Percentiles rank a stretch among this genome's conserved stretches.
phyloP scores from a whole-genome alignment of 768 basidiomycete species.

The Naganishia friedmannii region DNA sequence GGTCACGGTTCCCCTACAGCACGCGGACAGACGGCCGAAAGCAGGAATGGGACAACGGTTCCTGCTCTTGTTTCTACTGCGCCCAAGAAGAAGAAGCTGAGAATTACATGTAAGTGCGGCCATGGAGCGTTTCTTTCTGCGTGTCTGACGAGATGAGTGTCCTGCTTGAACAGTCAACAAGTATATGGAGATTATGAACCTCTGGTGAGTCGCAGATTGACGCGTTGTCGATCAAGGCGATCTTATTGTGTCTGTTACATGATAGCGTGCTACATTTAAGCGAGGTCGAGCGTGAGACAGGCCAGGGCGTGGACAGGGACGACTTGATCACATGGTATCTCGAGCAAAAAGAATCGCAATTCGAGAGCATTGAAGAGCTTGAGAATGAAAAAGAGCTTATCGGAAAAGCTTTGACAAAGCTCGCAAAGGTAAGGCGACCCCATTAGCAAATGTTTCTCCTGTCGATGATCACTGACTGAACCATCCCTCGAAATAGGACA shows the following conservation, averaged over 20 bases:
- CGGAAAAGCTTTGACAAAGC: constrained; percentile 78
- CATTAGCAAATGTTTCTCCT: neutral
- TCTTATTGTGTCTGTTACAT: neutral
- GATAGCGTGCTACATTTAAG: constrained; percentile 73
- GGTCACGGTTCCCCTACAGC: constrained; percentile 39
- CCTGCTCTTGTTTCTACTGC: constrained; percentile 52
- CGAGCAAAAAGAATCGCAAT: constrained; percentile 77
- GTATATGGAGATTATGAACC: constrained; percentile 82
- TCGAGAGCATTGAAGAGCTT: constrained; percentile 78
- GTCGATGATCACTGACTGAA: neutral
- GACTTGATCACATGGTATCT: constrained; percentile 97
- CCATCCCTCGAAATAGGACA: constrained; percentile 49
- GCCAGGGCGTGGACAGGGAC: constrained; percentile 76
- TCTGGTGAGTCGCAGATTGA: constrained; percentile 51
- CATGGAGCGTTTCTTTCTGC: neutral
- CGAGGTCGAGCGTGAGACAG: constrained; percentile 70
- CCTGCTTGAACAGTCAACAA: constrained; percentile 62
- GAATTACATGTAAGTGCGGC: constrained; percentile 66
- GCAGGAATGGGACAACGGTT: constrained; percentile 37
- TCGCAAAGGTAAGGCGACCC: constrained; percentile 74
- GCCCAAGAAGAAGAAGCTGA: constrained; percentile 61
- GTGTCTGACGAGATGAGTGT: neutral
- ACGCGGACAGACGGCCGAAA: neutral
- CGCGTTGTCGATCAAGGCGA: neutral
- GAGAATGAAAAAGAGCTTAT: constrained; percentile 89